Percentiles rank a stretch among this genome's conserved stretches.
Evolutionary conservation across 1,139 yeast species (phyloP).

Genomic region (Sugiyamaella pinicola): DNA sequence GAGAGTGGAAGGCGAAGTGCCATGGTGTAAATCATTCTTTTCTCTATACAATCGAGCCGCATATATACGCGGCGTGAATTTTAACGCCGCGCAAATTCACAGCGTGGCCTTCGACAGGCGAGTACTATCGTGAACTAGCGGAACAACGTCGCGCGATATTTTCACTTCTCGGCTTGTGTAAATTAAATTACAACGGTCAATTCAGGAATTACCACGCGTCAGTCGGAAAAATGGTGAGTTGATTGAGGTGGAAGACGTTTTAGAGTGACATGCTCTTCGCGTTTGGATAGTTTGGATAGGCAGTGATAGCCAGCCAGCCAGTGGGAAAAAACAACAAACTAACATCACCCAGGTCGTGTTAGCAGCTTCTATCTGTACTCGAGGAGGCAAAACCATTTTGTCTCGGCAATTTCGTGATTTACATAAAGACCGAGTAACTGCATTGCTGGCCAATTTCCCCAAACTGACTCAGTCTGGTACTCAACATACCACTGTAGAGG

Average conservation of each 20-base stretch:
- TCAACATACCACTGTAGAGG: constrained; percentile 95
- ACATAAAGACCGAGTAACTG: constrained; percentile 82
- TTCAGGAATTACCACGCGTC: neutral
- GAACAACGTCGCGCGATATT: neutral
- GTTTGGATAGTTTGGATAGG: neutral
- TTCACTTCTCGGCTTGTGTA: neutral
- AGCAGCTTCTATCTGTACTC: constrained; percentile 94
- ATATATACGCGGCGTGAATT: too few species aligned
- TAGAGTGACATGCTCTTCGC: neutral
- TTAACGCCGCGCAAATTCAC: neutral
- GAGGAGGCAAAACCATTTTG: constrained; percentile 90
- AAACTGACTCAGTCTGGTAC: constrained; percentile 69
- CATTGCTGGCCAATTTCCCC: constrained; percentile 85
- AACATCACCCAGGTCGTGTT: constrained; percentile 57
- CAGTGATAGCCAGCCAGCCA: too few species aligned
- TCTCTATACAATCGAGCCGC: too few species aligned
- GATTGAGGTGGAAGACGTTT: neutral
- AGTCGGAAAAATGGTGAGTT: neutral
- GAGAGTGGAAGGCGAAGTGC: too few species aligned
- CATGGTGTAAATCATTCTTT: too few species aligned
- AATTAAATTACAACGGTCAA: neutral
- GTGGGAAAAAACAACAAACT: neutral
- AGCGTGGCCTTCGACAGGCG: neutral
- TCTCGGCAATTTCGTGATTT: constrained; percentile 92
- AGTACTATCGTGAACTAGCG: neutral